Evolutionary conservation across 2,329 filamentous ascomycete species (phyloP), one percentile per base, ranked within the genome.

Genomic region (Neofusicoccum ribis): DNA sequence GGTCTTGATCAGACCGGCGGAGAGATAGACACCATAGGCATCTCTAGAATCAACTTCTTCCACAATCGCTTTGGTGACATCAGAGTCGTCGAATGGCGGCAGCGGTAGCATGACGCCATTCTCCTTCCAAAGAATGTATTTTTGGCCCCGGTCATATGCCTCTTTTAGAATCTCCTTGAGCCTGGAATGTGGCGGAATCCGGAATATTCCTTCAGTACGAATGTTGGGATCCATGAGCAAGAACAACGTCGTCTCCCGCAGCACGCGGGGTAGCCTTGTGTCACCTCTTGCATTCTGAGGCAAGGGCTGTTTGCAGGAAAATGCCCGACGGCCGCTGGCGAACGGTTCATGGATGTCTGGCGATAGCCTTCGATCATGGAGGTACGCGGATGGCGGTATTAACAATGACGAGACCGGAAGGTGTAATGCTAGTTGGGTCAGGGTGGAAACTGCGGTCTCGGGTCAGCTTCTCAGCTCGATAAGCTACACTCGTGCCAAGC

Each of bases 101-200:
- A 75, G 50, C 3, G 74, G 76, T 31, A 79, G 70, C 8, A 70
- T 72, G 6, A 70, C 69, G 31, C 70, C 70, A 61, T 77, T 76
- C 69, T 83, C 80, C 68, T 83, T 84, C 81, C 81, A 84, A 5
- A 85, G 73, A 50, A 85, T 83, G 69, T 81, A 84, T 66, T 81
- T 80, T 68, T 86, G 84, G 20, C 82, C 82, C 47, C 84, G 75
- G 70, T 86, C 82, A 65, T 86, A 86, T 5, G 84, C 83, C 66
- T 86, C 84, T 64, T 79, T 81, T 46, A 85, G 72, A 2, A 84
- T 77, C 23, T 84, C 81, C 49, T 82, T 76, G 12, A 84, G 73
- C 34, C 80, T 79, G 1, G 79, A 78, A 66, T 84, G 82, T 3
- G 84, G 80, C 12, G 83, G 82, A 6, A 86, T 80, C 11, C 84